Percentiles rank a stretch among this genome's conserved stretches.
These are phyloP conservation scores for Sugiyamaella sp. DNA, from an alignment of 1,139 yeast species.

Conservation along the genomic window DNA sequence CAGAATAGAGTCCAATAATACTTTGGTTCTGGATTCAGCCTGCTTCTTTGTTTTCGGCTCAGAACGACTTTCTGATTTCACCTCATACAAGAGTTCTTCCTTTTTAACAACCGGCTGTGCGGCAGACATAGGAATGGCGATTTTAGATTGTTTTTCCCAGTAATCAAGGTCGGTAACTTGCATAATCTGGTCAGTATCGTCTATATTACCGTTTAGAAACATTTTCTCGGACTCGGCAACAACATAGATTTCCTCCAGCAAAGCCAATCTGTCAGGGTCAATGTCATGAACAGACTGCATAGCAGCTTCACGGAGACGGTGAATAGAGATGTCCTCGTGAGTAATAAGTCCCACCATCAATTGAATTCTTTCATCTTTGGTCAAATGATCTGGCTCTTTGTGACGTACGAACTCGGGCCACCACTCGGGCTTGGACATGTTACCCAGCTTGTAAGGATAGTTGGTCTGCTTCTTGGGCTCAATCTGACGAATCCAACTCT, in stretches of 20 bases:
- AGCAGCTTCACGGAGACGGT: constrained; percentile 36
- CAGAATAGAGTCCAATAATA: no score
- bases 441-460: constrained; percentile 62
- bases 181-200: constrained; percentile 5
- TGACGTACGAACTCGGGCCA: constrained; percentile 68
- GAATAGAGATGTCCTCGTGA: constrained; percentile 38
- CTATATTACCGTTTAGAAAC: constrained; percentile 4
- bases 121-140: background rate
- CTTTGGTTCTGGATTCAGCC: background rate
- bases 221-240: constrained; percentile 32
- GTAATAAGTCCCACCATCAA: constrained; percentile 52
- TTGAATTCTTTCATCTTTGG: constrained; percentile 56
- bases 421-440: constrained; percentile 60
- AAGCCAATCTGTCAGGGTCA: constrained; percentile 6
- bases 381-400: constrained; percentile 73
- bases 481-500: constrained; percentile 64
- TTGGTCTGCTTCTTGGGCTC: constrained; percentile 70
- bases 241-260: constrained; percentile 40
- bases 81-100: no score
- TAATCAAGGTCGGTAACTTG: constrained; percentile 1
- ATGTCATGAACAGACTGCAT: constrained; percentile 3
- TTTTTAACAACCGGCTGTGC: background rate
- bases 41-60: background rate
- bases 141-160: constrained; percentile 12
- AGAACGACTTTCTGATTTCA: background rate